phyloP scores from a whole-genome alignment of 495 filamentous ascomycete species.

The Podospora fimiseda region DNA sequence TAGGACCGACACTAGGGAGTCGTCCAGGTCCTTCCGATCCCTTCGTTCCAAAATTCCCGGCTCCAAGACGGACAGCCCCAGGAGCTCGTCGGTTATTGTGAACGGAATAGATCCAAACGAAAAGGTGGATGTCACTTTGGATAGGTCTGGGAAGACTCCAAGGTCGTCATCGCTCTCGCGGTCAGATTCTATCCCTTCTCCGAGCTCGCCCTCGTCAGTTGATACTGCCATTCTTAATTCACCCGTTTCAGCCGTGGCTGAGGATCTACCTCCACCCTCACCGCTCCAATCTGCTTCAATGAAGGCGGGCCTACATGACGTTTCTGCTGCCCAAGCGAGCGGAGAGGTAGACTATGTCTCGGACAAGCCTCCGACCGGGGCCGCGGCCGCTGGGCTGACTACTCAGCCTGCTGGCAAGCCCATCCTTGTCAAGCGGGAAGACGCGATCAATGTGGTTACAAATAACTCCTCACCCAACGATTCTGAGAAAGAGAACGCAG shows the following conservation, averaged over 20 bases:
- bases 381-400: constrained; percentile 38
- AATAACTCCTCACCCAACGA: constrained; percentile 29
- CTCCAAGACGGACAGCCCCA: constrained; percentile 68
- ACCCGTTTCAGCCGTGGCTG: constrained; percentile 40
- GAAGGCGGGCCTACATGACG: constrained; percentile 61
- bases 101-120: constrained; percentile 53
- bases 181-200: constrained; percentile 34
- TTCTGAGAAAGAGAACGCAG: constrained; percentile 34
- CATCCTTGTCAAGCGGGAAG: constrained; percentile 77
- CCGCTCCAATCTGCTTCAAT: constrained; percentile 76
- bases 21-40: constrained; percentile 79
- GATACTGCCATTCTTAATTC: constrained; percentile 28
- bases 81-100: constrained; percentile 60
- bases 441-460: constrained; percentile 46
- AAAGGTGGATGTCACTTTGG: constrained; percentile 67
- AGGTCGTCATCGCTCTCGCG: constrained; percentile 36
- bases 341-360: constrained; percentile 95
- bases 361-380: constrained; percentile 77
- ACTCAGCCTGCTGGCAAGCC: constrained; percentile 59
- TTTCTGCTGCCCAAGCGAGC: constrained; percentile 71
- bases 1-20: constrained; percentile 92
- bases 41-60: constrained; percentile 57
- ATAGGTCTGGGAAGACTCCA: constrained; percentile 58
- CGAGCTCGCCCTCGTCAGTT: constrained; percentile 35
- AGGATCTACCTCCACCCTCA: constrained; percentile 76